phyloP scores from a whole-genome alignment of 129 eudicot species.

The Tanacetum coccineum region DNA sequence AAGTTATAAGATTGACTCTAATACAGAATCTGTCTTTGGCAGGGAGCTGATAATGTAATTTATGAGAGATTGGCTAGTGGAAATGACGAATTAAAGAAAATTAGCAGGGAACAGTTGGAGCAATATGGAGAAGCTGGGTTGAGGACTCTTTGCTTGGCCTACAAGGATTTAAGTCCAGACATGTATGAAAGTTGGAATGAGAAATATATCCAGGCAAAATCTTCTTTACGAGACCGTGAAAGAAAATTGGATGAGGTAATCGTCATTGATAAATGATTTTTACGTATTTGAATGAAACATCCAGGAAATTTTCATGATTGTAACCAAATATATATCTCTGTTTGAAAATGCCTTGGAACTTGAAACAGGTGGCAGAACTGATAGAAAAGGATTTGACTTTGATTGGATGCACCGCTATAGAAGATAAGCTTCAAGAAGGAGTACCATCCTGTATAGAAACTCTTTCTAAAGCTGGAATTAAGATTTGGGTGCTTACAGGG shows the following conservation, averaged over 20 bases:
- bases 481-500: constrained; percentile 98
- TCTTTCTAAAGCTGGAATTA: constrained; percentile 91
- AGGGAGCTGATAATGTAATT: constrained; percentile 97
- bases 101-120: constrained; percentile 79
- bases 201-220: constrained; percentile 88
- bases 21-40: constrained; percentile 26
- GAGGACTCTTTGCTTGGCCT: constrained; percentile 94
- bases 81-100: constrained; percentile 57
- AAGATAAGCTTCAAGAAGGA: constrained; percentile 99
- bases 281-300: not conserved
- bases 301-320: constrained; percentile 3
- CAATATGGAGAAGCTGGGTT: constrained; percentile 93
- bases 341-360: constrained; percentile 17
- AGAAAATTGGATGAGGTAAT: constrained; percentile 90
- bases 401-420: constrained; percentile 95
- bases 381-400: constrained; percentile 82
- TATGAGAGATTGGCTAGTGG: constrained; percentile 84
- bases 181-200: constrained; percentile 89
- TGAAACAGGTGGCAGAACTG: constrained; percentile 79
- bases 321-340: constrained; percentile 2
- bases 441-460: constrained; percentile 96
- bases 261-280: constrained; percentile 3
- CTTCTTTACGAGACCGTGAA: constrained; percentile 91
- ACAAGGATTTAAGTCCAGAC: constrained; percentile 66
- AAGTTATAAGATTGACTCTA: constrained; percentile 19